These are phyloP conservation scores for Hypoxylon sp. DNA, from an alignment of 2,329 filamentous ascomycete species.

Conservation along the genomic window DNA sequence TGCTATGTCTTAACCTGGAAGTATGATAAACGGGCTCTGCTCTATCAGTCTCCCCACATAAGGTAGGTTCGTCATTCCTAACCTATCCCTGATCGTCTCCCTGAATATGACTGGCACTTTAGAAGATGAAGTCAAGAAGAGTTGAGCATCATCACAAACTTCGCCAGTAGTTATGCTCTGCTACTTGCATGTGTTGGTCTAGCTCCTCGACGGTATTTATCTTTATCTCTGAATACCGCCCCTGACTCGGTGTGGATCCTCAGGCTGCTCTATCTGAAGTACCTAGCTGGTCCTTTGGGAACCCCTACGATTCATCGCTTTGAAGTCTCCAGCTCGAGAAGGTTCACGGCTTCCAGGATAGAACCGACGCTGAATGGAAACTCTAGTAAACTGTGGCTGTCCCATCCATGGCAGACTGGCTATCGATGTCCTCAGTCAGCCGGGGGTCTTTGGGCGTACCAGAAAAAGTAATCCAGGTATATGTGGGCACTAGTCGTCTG, in stretches of 20 bases:
- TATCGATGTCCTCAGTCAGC: background rate
- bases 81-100: background rate
- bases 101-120: background rate
- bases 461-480: slow-evolving; percentile 43
- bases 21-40: background rate
- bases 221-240: background rate
- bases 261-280: background rate
- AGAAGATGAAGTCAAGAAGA: background rate
- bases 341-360: background rate
- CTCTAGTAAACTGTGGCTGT: background rate
- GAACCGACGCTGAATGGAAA: background rate
- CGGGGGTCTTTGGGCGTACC: slow-evolving; percentile 40
- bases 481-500: slow-evolving; percentile 34
- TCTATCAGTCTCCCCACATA: background rate
- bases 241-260: background rate
- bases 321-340: background rate
- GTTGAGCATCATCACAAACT: background rate
- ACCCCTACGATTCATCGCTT: background rate
- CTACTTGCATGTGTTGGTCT: background rate
- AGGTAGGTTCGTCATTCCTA: background rate
- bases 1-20: background rate
- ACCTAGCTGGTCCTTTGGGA: background rate
- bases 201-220: background rate
- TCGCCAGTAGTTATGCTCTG: background rate
- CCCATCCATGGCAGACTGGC: background rate